Evolutionary conservation across 73 alveolate genomes (phyloP).

Genomic region (Paramecium primaurelia): DNA sequence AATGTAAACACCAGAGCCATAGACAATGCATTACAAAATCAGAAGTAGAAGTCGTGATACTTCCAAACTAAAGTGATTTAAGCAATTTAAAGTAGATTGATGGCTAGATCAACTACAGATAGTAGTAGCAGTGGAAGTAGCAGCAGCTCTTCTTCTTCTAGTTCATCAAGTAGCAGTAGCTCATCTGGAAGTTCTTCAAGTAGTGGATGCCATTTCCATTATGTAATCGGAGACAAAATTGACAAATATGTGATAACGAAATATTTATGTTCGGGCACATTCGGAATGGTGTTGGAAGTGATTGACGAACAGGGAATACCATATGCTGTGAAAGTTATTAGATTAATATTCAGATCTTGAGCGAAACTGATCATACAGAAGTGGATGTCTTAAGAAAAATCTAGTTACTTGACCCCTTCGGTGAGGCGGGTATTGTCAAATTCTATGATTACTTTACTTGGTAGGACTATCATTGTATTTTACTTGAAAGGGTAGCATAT

Average conservation of each 20-base stretch:
- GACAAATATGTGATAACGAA: slow-evolving; percentile 50
- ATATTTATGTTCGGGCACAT: slow-evolving; percentile 94
- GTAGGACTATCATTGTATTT: slow-evolving; percentile 10
- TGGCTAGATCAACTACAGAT: background rate
- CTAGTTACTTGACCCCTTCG: background rate
- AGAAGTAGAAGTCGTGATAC: slow-evolving; percentile 10
- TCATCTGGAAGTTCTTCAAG: background rate
- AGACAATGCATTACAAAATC: background rate
- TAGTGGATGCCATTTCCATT: background rate
- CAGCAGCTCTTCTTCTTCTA: background rate
- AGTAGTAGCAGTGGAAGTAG: background rate
- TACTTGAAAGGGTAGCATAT: slow-evolving; percentile 32
- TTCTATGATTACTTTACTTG: slow-evolving; percentile 18
- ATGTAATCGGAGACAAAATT: slow-evolving; percentile 49
- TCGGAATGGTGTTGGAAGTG: slow-evolving; percentile 91
- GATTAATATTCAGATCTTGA: slow-evolving; percentile 32
- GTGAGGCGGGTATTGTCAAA: slow-evolving; percentile 38
- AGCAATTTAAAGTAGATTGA: background rate
- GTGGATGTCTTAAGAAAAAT: slow-evolving; percentile 20
- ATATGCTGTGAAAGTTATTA: slow-evolving; percentile 30
- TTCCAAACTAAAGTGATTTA: background rate
- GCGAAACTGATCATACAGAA: slow-evolving; percentile 39
- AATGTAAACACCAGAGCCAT: slow-evolving; percentile 8
- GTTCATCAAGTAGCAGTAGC: background rate
- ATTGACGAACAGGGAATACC: background rate